A percentile compares a stretch with the other conserved stretches of the same genome.
Evolutionary conservation across 2,329 filamentous ascomycete species (phyloP).

Genomic region (Calonectria hawksworthii): DNA sequence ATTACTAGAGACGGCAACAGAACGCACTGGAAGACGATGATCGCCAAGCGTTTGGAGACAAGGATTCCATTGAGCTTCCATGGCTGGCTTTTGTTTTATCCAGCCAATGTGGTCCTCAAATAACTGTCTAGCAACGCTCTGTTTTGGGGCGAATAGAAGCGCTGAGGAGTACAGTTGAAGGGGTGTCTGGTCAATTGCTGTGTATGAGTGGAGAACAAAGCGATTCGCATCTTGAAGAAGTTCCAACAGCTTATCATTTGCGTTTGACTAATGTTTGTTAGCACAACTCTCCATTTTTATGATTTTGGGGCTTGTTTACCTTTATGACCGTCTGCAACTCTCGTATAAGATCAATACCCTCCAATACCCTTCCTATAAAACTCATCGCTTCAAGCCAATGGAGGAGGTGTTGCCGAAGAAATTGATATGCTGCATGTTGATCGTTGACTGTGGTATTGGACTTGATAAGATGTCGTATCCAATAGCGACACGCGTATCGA

Average conservation of each 20-base stretch:
- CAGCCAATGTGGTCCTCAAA: conserved; percentile 32
- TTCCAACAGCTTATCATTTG: not conserved
- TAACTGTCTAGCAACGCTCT: conserved; percentile 29
- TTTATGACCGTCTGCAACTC: conserved; percentile 13
- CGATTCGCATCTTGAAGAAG: conserved; percentile 37
- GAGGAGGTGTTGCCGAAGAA: conserved; percentile 29
- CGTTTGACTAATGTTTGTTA: conserved; percentile 5
- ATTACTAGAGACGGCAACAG: not conserved
- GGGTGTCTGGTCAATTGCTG: conserved; percentile 32
- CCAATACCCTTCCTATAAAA: conserved; percentile 8
- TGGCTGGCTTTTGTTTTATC: conserved; percentile 27
- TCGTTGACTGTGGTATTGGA: conserved; percentile 45
- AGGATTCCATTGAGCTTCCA: conserved; percentile 33
- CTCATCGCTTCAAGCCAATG: conserved; percentile 38
- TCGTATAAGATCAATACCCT: conserved; percentile 5
- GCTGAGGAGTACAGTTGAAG: conserved; percentile 47
- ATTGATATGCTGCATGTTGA: conserved; percentile 28
- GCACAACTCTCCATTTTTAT: too few species aligned
- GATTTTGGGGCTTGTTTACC: not conserved
- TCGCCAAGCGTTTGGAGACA: conserved; percentile 33
- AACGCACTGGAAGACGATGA: accelerated
- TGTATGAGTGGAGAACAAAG: conserved; percentile 25
- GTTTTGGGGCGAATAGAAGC: conserved; percentile 41
- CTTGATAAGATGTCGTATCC: conserved; percentile 47
- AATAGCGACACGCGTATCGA: conserved; percentile 53